Percentiles rank a stretch among this genome's conserved stretches.
phyloP scores from a whole-genome alignment of 169 alveolate genomes.

The Babesia microti region DNA sequence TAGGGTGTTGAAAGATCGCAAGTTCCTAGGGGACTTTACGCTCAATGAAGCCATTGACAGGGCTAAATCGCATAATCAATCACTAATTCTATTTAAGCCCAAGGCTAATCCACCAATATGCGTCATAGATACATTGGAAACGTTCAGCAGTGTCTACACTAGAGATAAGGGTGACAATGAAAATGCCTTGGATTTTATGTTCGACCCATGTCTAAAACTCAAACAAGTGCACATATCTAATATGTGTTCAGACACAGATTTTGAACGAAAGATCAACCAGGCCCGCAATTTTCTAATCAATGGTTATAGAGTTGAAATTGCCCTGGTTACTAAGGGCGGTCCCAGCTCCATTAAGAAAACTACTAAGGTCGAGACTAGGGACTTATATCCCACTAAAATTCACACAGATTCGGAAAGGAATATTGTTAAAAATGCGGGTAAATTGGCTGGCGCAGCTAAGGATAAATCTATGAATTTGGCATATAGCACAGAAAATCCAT shows the following conservation, averaged over 20 bases:
- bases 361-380: no score
- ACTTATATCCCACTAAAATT: neutral
- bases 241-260: conserved; percentile 25
- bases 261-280: conserved; percentile 19
- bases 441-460: neutral
- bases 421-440: neutral
- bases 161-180: neutral
- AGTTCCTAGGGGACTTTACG: conserved; percentile 32
- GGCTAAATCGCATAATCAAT: conserved; percentile 10
- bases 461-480: conserved; percentile 6
- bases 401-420: conserved; percentile 1
- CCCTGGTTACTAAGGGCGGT: conserved; percentile 15
- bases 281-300: conserved; percentile 23
- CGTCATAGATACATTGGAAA: conserved; percentile 10
- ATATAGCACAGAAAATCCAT: conserved; percentile 6
- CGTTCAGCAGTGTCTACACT: neutral
- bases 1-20: conserved; percentile 23
- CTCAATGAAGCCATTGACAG: conserved; percentile 13
- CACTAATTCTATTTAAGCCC: conserved; percentile 29
- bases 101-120: conserved; percentile 33
- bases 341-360: no score
- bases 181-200: conserved; percentile 5
- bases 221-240: conserved; percentile 37
- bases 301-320: conserved; percentile 37
- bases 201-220: conserved; percentile 39